A percentile compares a stretch with the other conserved stretches of the same genome.
These are phyloP conservation scores for Xylaria longipes DNA, from an alignment of 495 filamentous ascomycete species.

Conservation along the genomic window DNA sequence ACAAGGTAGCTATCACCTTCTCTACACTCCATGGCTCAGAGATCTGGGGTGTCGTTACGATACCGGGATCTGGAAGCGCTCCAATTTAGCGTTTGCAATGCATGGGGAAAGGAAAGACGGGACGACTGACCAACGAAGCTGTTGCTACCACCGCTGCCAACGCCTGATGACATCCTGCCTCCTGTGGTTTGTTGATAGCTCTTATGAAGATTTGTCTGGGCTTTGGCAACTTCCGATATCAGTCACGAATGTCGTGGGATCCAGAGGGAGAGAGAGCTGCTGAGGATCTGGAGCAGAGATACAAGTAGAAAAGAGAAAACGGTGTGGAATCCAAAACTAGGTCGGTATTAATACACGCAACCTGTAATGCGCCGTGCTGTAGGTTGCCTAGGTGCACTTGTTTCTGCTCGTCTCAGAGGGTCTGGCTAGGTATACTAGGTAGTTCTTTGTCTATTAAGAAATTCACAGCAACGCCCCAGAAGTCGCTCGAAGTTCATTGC, in stretches of 20 bases:
- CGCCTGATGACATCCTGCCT: constrained; percentile 12
- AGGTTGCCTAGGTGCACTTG: background rate
- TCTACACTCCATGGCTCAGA: constrained; percentile 56
- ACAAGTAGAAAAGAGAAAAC: background rate
- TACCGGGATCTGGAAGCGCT: constrained; percentile 34
- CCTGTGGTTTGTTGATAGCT: background rate
- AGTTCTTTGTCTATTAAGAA: no score
- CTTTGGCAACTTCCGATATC: background rate
- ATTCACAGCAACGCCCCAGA: background rate
- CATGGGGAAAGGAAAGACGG: background rate
- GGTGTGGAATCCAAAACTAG: background rate
- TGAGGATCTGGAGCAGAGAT: background rate
- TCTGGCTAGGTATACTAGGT: background rate
- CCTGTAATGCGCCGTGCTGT: background rate
- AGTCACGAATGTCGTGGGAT: background rate
- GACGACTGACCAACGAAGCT: constrained; percentile 23
- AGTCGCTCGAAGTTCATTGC: background rate
- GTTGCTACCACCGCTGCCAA: constrained; percentile 10
- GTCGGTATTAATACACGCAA: background rate
- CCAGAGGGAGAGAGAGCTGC: background rate
- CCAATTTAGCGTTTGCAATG: background rate
- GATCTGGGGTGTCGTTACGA: constrained; percentile 44
- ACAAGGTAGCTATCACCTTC: constrained; percentile 53
- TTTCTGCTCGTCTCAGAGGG: background rate
- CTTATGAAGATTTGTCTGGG: background rate